Percentiles rank a stretch among this genome's conserved stretches.
phyloP scores from a whole-genome alignment of 2,329 filamentous ascomycete species.

The Trichoderma koningiopsis region DNA sequence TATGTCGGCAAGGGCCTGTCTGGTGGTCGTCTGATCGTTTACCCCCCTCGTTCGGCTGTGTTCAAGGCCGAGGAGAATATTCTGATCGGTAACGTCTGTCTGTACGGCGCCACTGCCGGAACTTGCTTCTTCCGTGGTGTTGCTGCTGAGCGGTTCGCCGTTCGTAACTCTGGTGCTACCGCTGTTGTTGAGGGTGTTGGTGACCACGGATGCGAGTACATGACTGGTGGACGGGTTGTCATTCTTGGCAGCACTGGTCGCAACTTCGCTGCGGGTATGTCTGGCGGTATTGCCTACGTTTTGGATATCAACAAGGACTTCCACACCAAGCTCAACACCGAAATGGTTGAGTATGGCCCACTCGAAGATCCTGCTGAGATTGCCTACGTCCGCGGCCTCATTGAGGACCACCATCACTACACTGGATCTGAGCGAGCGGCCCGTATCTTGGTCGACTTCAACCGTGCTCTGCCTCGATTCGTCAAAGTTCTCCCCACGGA shows the following conservation, averaged over 20 bases:
- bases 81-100: slow-evolving; percentile 88
- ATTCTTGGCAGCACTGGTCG: slow-evolving; percentile 87
- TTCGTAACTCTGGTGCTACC: slow-evolving; percentile 92
- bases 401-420: slow-evolving; percentile 97
- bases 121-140: slow-evolving; percentile 97
- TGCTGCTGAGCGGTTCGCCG: slow-evolving; percentile 93
- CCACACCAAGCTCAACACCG: slow-evolving; percentile 88
- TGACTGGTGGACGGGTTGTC: slow-evolving; percentile 92
- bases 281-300: slow-evolving; percentile 93
- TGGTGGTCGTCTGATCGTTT: slow-evolving; percentile 89
- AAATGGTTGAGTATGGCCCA: slow-evolving; percentile 91
- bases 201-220: slow-evolving; percentile 98
- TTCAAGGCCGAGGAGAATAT: slow-evolving; percentile 98
- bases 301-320: slow-evolving; percentile 90
- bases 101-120: slow-evolving; percentile 90
- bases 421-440: slow-evolving; percentile 94
- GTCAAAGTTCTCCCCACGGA: slow-evolving; percentile 92
- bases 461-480: slow-evolving; percentile 83
- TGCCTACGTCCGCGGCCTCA: slow-evolving; percentile 83
- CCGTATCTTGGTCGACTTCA: slow-evolving; percentile 93
- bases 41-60: slow-evolving; percentile 84
- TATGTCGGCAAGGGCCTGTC: slow-evolving; percentile 96
- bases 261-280: slow-evolving; percentile 98
- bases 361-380: slow-evolving; percentile 87
- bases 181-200: slow-evolving; percentile 96